Conservation (phyloP, 176 grass and related monocot genomes). For the Microstegium vimineum region DNA sequence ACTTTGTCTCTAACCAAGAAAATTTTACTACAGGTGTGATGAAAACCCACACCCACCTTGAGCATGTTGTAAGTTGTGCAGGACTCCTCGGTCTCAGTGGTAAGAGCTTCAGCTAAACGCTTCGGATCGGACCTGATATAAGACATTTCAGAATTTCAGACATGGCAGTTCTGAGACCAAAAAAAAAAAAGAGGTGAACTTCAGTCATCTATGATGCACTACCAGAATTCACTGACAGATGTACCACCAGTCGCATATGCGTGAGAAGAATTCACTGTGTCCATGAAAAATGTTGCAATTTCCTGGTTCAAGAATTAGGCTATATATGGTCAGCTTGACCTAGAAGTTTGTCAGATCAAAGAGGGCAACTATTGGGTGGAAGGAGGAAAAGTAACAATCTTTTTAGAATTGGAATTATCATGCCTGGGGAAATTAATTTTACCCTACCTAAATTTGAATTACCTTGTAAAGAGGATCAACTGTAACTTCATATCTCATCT, state of each 20-base stretch:
- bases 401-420: background rate
- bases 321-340: background rate
- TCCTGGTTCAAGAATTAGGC: constrained; percentile 41
- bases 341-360: background rate
- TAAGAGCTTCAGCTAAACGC: constrained; percentile 56
- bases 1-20: background rate
- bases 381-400: background rate
- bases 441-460: background rate
- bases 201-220: background rate
- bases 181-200: background rate
- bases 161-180: background rate
- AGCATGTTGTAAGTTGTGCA: constrained; percentile 99
- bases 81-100: constrained; percentile 82
- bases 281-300: constrained; percentile 78
- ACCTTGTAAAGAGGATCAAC: constrained; percentile 98
- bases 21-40: background rate
- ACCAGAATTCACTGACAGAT: constrained; percentile 95
- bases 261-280: constrained; percentile 87
- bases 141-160: constrained; percentile 9
- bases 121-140: constrained; percentile 68
- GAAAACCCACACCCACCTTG: constrained; percentile 47
- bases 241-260: constrained; percentile 86
- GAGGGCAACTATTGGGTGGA: background rate
- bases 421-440: background rate
- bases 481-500: constrained; percentile 91